Conservation (phyloP, 805 yeast species). For the Yarrowia divulgata region DNA sequence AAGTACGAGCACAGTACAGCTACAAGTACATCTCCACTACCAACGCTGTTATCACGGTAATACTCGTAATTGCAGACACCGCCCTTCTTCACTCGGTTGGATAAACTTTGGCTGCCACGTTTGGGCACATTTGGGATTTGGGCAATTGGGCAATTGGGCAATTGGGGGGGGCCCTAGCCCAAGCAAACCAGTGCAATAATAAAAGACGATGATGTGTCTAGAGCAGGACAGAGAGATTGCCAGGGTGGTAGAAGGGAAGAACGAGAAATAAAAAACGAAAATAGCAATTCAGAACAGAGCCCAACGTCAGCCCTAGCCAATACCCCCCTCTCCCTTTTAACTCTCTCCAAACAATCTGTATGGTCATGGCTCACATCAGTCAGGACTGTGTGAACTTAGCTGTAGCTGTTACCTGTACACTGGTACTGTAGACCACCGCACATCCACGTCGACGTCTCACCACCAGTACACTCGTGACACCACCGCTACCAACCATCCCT, state of each 20-base stretch:
- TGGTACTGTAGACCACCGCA: no score
- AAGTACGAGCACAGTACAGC: no score
- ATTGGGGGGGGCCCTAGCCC: conserved; percentile 12
- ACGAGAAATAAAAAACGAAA: neutral
- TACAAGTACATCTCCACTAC: no score
- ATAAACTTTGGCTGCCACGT: conserved; percentile 38
- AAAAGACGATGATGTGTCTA: conserved; percentile 9
- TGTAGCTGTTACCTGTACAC: neutral
- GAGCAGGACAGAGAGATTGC: neutral
- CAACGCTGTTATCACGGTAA: no score
- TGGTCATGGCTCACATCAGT: no score
- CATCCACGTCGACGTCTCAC: conserved; percentile 37
- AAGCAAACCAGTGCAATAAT: conserved; percentile 21
- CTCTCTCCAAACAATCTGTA: neutral
- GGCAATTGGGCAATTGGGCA: no score
- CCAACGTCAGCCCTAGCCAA: no score
- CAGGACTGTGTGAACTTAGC: conserved; percentile 15
- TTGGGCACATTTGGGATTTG: neutral
- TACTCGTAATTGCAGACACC: neutral
- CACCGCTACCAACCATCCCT: neutral
- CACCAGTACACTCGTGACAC: conserved; percentile 3
- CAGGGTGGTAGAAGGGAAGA: no score
- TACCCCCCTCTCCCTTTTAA: neutral
- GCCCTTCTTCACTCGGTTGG: neutral
- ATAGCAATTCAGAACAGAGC: no score